Evolutionary conservation across 495 filamentous ascomycete species (phyloP), one percentile per base, ranked within the genome.

Genomic region (Zalerion maritima): DNA sequence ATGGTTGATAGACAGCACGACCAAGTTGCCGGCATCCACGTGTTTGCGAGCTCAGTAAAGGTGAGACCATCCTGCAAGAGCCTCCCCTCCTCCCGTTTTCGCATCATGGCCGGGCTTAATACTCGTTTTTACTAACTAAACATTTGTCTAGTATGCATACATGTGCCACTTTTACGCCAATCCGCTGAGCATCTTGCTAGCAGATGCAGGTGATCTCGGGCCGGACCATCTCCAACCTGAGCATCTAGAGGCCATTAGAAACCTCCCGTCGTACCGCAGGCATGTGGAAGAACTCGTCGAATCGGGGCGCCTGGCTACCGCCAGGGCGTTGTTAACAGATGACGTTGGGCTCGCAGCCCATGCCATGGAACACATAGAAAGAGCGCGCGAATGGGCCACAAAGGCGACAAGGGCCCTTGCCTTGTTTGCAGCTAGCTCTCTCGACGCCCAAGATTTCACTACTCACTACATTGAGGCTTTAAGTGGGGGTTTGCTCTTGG

Each of bases 141-240:
- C 3, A 18, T 11, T n/a, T 27, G 26, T 28, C 8, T 37, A 91
- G 78, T 94, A 94, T 54, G 71, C 75, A 9, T 87, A 89, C 40
- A 94, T 97, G 87, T 83, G 78, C 17, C 83, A 93, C 49, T 94
- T 92, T 49, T 96, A 87, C 45, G 81, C 81, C 22, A 94, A 96
- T 48, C 71, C 81, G 0, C 55, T 93, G n/a, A 78, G 80, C 24
- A 54, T 83, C 11, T 57, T 92, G 20, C 58, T 69, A 11, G 52
- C 55, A 2, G 48, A 52, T n/a, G 36, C 43, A n/a, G 38, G 35
- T 17, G 37, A 48, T 6, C 22, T 49, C 5, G 36, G 41, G 4
- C 34, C 38, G 13, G 38, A 61, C 2, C 34, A 66, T 0, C 27
- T 73, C 13, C 56, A 71, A 27, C 41, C 52, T 5, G 63, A 75